Evolutionary conservation across 129 eudicot species (phyloP).

Genomic region (Helianthus annuus): HanXRQr2.0-SUNRISE NC_035443.2:165833101-165833600

Average conservation of each 20-base stretch:
- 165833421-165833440: background rate
- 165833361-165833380: background rate
- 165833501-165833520: background rate
- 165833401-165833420: background rate
- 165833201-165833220: too few species aligned
- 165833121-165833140: too few species aligned
- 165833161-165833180: too few species aligned
- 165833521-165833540: background rate
- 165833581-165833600: constrained; percentile 24
- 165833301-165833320: background rate
- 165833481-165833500: background rate
- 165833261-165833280: background rate
- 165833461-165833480: constrained; percentile 4
- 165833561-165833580: constrained; percentile 22
- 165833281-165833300: background rate
- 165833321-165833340: background rate
- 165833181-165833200: too few species aligned
- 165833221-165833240: too few species aligned
- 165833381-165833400: background rate
- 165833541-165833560: constrained; percentile 21
- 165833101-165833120: too few species aligned
- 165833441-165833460: constrained; percentile 8
- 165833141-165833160: too few species aligned
- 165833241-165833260: background rate
- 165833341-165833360: background rate